phyloP scores from a whole-genome alignment of 805 yeast species.

The Maudiozyma barnettii region DNA sequence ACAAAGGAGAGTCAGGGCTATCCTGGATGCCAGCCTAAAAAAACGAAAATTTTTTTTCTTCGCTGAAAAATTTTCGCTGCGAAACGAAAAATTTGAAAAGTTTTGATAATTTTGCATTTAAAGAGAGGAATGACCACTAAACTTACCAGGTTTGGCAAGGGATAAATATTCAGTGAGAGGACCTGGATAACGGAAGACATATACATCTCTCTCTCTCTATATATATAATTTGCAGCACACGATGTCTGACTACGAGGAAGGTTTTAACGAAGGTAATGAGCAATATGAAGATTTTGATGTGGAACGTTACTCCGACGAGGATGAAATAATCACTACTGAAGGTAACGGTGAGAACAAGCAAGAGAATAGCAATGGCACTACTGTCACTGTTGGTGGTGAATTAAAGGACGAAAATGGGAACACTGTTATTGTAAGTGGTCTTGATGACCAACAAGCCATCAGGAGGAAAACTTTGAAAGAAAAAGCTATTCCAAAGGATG shows the following conservation, averaged over 20 bases:
- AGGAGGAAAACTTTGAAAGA: constrained; percentile 62
- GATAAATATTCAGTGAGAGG: too few species aligned
- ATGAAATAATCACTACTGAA: constrained; percentile 31
- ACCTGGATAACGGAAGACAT: neutral
- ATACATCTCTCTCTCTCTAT: neutral
- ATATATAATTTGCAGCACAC: neutral
- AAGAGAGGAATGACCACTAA: too few species aligned
- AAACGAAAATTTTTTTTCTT: neutral
- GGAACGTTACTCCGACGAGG: constrained; percentile 73
- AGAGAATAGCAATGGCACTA: constrained; percentile 21
- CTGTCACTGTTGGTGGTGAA: constrained; percentile 25
- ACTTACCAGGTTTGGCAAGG: too few species aligned
- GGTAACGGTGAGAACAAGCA: constrained; percentile 24
- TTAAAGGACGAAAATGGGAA: constrained; percentile 55
- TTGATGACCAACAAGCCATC: constrained; percentile 36
- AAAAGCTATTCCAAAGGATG: constrained; percentile 79
- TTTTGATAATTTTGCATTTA: neutral
- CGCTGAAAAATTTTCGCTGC: neutral
- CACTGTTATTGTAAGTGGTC: constrained; percentile 61
- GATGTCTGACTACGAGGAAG: constrained; percentile 51
- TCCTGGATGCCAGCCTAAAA: neutral
- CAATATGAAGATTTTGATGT: constrained; percentile 75
- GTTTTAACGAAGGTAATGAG: constrained; percentile 59
- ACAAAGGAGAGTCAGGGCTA: neutral
- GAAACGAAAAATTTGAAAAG: neutral